Evolutionary conservation across 2,329 filamentous ascomycete species (phyloP), one percentile per base, ranked within the genome.

Genomic region (Diaporthe vexans): DNA sequence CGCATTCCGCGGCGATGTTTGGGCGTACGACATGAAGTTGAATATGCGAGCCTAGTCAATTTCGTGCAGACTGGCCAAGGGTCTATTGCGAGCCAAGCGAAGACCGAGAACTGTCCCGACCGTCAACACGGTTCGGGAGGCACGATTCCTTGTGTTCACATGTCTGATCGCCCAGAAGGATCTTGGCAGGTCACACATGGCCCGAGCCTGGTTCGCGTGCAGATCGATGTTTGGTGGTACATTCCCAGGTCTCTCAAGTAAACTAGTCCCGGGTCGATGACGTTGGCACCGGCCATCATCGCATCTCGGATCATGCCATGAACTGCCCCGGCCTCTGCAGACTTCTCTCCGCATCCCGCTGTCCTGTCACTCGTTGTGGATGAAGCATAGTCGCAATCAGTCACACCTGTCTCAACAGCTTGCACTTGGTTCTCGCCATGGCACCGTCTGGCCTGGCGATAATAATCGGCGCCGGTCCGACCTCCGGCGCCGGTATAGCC

Each of bases 401-500:
- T 29, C 8, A 54, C 33, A 26, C n/a, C 48, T 40, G 40, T 21
- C 26, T 6, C 21, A 13, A 26, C 10, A 26, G 9, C 4, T 29
- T 6, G 48, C 63, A 69, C 29, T 17, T 37, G 8, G 11, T 6
- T 11, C 11, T 35, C 4, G 76, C 65, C 11, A 88, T 88, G 86
- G 77, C 86, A 61, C 86, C 86, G 9, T 81, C 78, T 73, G 87
- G 87, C 72, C 82, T 89, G 24, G 87, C 87, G 61, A 88, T 89
- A 70, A 80, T 89, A 56, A 84, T 89, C 48, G 88, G 88, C 46
- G 87, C 86, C 46, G 87, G 88, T 61, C 86, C 86, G 11, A 80
- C 77, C n/a, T 80, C 88, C 81, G 88, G 88, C 15, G 86, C 87
- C 15, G 89, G 89, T 56, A 91, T 91, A n/a, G 87, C 88, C 29